Percentiles rank a stretch among this genome's conserved stretches.
phyloP scores from a whole-genome alignment of 2,329 filamentous ascomycete species.

The Penicillium crustosum region DNA sequence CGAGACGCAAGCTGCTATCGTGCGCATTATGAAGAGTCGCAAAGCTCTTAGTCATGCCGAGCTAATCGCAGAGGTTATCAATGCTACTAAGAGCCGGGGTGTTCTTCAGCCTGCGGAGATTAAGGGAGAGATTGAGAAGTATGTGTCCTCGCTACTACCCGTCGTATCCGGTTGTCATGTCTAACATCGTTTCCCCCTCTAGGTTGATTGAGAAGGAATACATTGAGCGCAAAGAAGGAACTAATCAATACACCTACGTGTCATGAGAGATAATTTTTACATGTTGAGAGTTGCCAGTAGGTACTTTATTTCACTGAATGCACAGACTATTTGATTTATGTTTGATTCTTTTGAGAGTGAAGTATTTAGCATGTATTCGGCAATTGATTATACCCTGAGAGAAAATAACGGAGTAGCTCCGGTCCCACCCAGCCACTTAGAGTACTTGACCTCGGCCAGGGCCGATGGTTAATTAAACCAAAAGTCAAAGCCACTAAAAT shows the following conservation, averaged over 20 bases:
- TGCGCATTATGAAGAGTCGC: conserved; percentile 92
- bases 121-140: conserved; percentile 97
- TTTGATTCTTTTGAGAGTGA: background rate
- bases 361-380: background rate
- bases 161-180: background rate
- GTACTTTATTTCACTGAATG: background rate
- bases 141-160: conserved; percentile 38
- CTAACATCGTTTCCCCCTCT: background rate
- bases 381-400: background rate
- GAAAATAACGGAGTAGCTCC: conserved; percentile 2
- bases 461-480: background rate
- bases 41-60: conserved; percentile 86
- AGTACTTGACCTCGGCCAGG: conserved; percentile 1
- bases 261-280: conserved; percentile 48
- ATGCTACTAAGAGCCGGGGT: conserved; percentile 80
- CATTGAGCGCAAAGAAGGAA: conserved; percentile 71
- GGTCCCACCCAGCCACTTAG: background rate
- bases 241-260: conserved; percentile 66
- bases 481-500: background rate
- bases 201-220: conserved; percentile 93
- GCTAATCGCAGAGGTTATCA: conserved; percentile 87
- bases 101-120: conserved; percentile 83
- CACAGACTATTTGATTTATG: background rate
- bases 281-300: conserved; percentile 3
- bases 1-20: conserved; percentile 95